Percentiles rank a stretch among this genome's conserved stretches.
Evolutionary conservation across 331 rosid species (phyloP).

Genomic region (Malus hybrid): DNA sequence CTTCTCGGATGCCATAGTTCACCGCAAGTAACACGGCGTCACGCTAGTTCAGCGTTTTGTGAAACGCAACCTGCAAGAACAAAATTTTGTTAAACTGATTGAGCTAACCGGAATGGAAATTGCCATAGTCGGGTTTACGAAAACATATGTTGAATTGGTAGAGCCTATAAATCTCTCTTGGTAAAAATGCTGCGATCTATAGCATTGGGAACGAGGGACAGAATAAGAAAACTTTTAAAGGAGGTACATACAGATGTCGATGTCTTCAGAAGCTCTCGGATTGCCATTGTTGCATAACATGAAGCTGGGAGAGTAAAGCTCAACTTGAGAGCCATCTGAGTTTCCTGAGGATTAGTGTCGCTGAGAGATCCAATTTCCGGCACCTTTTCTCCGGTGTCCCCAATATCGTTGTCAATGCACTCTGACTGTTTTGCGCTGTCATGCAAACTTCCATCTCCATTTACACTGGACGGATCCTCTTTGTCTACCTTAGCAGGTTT

Average conservation of each 20-base stretch:
- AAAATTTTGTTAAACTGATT: not conserved
- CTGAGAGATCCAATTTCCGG: constrained; percentile 21
- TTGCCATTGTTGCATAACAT: constrained; percentile 95
- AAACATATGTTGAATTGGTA: too few species aligned
- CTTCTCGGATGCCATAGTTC: too few species aligned
- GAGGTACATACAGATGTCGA: constrained; percentile 76
- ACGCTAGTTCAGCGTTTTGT: constrained; percentile 58
- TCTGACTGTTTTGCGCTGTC: constrained; percentile 26
- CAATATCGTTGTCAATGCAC: constrained; percentile 18
- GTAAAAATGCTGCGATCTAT: too few species aligned
- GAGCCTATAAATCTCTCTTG: too few species aligned
- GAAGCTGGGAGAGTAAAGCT: constrained; percentile 88
- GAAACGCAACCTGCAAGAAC: constrained; percentile 73
- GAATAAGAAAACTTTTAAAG: not conserved
- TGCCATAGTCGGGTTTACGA: too few species aligned
- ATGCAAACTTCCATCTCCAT: not conserved
- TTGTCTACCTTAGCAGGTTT: constrained; percentile 17
- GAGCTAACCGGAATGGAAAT: too few species aligned
- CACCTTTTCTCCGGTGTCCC: constrained; percentile 15
- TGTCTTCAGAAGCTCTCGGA: constrained; percentile 93
- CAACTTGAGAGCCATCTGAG: constrained; percentile 74
- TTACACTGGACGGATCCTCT: constrained; percentile 19
- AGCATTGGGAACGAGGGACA: not conserved
- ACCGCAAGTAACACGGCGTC: too few species aligned
- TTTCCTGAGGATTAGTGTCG: constrained; percentile 36